Base-by-base conservation (phyloP, 371 early-diverging fungal genomes). In the Mortierella sp. region DNA sequence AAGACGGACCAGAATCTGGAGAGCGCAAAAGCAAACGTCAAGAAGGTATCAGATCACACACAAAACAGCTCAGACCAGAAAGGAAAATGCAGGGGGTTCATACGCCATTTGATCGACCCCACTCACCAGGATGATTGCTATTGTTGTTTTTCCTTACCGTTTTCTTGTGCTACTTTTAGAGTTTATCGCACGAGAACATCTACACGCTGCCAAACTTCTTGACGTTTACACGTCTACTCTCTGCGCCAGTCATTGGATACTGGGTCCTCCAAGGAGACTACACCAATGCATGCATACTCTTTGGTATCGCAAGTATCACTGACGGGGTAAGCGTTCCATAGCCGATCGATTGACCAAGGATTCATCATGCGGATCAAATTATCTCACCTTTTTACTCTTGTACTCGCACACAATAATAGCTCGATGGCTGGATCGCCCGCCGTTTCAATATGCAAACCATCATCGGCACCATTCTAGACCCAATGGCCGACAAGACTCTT, bases 341-440 rank as follows among this genome's bases (percentile, higher is more conserved):
- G 31, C 1, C 28, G 13, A 72, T 26, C 52, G 13, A 45, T 48
- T 72, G 6, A 16, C 24, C 7, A 68, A 21, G 26, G 28, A 26
- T 28, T 7, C 28, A 28, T 3, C 58, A 28, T 58, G 68, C 68
- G 68, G 68, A 68, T 9, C 68, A 68, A 68, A 68, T 34, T 68
- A 68, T 68, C 68, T 68, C 68, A 42, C 68, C 68, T 42, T 2
- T 2, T 21, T 11, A 0, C 38, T 21, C 52, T 31, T 45, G 60
- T 45, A 16, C 76, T n/a, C 42, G 38, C 31, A 63, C 72, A 73
- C 6, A 16, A 24, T 70, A 26, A 1, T 80, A 95, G 92, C 82
- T 98, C 54, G 99, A 99, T 89, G 99, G 99, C 38, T 97, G 92
- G 82, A 94, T 99, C 81, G 99, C 99, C 9, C 91, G 99, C 50